Evolutionary conservation across 208 protist species (phyloP).

Genomic region (Trypanosoma scelopori): DNA sequence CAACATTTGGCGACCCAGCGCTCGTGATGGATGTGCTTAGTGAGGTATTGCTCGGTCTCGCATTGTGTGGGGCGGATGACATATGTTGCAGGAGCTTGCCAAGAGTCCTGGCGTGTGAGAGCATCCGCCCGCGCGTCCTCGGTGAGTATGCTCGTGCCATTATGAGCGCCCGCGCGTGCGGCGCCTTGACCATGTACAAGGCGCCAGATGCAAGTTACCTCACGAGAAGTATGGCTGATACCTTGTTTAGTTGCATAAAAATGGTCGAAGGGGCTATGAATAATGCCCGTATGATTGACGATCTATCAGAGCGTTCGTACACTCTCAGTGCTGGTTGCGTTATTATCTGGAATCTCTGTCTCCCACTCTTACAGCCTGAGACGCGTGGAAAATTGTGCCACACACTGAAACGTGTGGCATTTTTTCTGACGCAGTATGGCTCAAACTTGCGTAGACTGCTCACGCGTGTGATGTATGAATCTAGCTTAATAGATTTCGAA

Average conservation of each 20-base stretch:
- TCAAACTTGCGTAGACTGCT: slow-evolving; percentile 29
- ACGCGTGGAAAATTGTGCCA: slow-evolving; percentile 41
- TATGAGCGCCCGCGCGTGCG: slow-evolving; percentile 25
- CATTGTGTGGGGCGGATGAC: slow-evolving; percentile 43
- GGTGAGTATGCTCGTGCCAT: slow-evolving; percentile 42
- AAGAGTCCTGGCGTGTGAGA: slow-evolving; percentile 25
- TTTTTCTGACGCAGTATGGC: slow-evolving; percentile 18
- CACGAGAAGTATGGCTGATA: slow-evolving; percentile 30
- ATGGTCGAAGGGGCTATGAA: slow-evolving; percentile 62
- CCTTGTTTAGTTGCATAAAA: slow-evolving; percentile 36
- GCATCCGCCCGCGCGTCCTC: slow-evolving; percentile 50
- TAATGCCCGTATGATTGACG: slow-evolving; percentile 54
- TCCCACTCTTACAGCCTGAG: slow-evolving; percentile 44
- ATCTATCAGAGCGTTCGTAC: slow-evolving; percentile 68
- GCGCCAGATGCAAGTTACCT: slow-evolving; percentile 56
- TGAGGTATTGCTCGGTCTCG: slow-evolving; percentile 70
- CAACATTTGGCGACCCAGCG: slow-evolving; percentile 32
- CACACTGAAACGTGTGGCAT: slow-evolving; percentile 33
- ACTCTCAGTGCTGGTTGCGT: slow-evolving; percentile 53
- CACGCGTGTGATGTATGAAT: slow-evolving; percentile 56
- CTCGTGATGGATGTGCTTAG: slow-evolving; percentile 68
- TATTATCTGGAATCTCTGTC: slow-evolving; percentile 74
- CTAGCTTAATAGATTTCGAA: slow-evolving; percentile 61
- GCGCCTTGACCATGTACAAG: slow-evolving; percentile 23
- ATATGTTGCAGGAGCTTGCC: slow-evolving; percentile 22